Evolutionary conservation across 148 eudicot species (phyloP).

Genomic region (Amaranthus hypochondriacus): DNA sequence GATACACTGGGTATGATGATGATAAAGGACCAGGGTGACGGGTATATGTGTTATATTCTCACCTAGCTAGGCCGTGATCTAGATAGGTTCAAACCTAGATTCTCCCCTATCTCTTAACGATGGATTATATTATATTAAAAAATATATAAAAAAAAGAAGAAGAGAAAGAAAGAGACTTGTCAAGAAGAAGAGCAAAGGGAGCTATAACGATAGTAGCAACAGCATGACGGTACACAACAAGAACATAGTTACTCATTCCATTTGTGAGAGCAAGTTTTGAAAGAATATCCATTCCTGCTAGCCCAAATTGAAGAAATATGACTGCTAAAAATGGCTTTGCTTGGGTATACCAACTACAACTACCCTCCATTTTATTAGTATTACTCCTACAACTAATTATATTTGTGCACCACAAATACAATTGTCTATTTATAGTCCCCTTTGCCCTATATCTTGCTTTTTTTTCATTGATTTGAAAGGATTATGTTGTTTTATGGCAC

Average conservation of each 20-base stretch:
- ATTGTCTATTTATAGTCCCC: conserved; percentile 4
- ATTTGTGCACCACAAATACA: neutral
- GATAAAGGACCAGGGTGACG: no score
- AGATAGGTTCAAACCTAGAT: no score
- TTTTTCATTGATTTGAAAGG: no score
- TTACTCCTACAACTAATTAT: neutral
- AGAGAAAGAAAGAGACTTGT: conserved; percentile 50
- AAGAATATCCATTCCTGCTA: conserved; percentile 86
- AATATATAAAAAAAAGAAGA: neutral
- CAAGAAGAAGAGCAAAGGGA: conserved; percentile 73
- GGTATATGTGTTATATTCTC: no score
- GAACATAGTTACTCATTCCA: conserved; percentile 94
- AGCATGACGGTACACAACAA: conserved; percentile 91
- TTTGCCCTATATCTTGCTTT: neutral
- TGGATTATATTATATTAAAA: neutral
- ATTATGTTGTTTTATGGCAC: no score
- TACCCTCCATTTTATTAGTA: conserved; percentile 22
- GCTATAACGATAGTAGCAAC: conserved; percentile 65
- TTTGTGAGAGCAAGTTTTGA: conserved; percentile 74
- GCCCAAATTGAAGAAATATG: conserved; percentile 67
- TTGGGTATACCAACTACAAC: conserved; percentile 22
- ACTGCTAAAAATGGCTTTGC: conserved; percentile 66
- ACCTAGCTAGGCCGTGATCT: no score
- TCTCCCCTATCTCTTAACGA: neutral
- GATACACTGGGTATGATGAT: no score